Base-by-base conservation (phyloP, 768 basidiomycete species). In the Chalciporus pseudorubinellus region DNA sequence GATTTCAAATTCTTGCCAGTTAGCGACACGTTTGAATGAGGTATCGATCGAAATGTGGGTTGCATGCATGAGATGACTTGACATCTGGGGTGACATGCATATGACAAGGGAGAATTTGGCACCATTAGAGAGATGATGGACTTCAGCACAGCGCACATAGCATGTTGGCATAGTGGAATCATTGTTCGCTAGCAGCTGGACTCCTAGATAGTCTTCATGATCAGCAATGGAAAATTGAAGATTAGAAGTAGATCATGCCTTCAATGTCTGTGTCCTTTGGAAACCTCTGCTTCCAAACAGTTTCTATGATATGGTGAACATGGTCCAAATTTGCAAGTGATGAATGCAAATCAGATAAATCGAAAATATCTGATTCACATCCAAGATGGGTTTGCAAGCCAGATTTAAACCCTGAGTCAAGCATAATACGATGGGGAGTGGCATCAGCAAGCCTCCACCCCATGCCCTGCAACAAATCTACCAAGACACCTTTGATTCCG, bases 381-480 rank as follows among this genome's bases (percentile, higher is more conserved):
- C 51, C 47, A 9, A 67, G 51, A 7, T 45, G 8, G 11, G 49
- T 18, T 3, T 52, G 53, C 12, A 61, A 43, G 7, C 44, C 48
- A 3, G 14, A 8, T 34, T 61, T 60, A 42, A 68, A 68, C 1
- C 58, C 63, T 7, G 56, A 57, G 26, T 68, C 59, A 8, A 60
- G 40, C 33, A 66, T 41, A 5, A 64, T 55, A 14, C 55, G 56
- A 14, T 53, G 51, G 7, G 66, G 66, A 6, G 66, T 67, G 14
- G 63, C 61, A 51, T 68, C 66, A 0, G 63, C 65, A 1, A 68
- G 59, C 44, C 56, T 54, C 66, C 66, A 68, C 5, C 50, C 58
- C 41, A 67, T 39, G 6, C 46, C 36, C 3, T 44, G 38, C 3
- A 67, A 39, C 13, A 66, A 19, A 2, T 41, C 41, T 16, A 38